Evolutionary conservation across 2,329 filamentous ascomycete species (phyloP).

Genomic region (Diaporthe longicolla): DNA sequence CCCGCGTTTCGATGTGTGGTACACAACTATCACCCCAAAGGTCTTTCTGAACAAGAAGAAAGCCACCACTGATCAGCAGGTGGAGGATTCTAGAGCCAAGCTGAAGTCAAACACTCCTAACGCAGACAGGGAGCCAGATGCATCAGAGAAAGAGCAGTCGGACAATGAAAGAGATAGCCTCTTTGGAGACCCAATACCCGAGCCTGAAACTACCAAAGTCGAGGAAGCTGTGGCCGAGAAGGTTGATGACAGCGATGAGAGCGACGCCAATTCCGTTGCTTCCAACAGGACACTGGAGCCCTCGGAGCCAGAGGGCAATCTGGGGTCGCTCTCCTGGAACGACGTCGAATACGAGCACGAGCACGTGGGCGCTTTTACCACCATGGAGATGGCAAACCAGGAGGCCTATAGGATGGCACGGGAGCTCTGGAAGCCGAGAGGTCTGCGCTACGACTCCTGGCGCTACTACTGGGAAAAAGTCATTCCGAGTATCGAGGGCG

Average conservation of each 20-base stretch:
- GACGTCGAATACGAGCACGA: constrained; percentile 6
- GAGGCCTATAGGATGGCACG: constrained; percentile 26
- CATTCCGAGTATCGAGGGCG: constrained; percentile 3
- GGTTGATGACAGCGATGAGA: not conserved
- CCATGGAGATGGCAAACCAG: constrained; percentile 33
- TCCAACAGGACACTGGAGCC: not conserved
- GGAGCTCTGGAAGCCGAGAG: constrained; percentile 23
- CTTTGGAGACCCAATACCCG: not conserved
- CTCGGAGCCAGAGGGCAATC: constrained; percentile 5
- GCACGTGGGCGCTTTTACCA: constrained; percentile 24
- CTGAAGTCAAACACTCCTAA: not conserved
- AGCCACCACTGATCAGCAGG: not conserved
- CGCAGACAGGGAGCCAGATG: not conserved
- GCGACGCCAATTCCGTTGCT: not conserved
- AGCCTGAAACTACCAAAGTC: not conserved
- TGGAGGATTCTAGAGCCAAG: not conserved
- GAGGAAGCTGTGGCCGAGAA: not conserved
- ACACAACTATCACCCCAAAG: constrained; percentile 11
- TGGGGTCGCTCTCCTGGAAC: constrained; percentile 13
- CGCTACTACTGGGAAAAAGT: constrained; percentile 5
- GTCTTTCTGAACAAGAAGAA: constrained; percentile 7
- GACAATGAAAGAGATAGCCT: constrained; percentile 4
- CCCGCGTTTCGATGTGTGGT: constrained; percentile 32
- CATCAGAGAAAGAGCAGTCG: not conserved
- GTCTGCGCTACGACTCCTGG: not conserved